These are phyloP conservation scores for Penicillium psychrofluorescens DNA, from an alignment of 495 filamentous ascomycete genomes.

Conservation along the genomic window DNA sequence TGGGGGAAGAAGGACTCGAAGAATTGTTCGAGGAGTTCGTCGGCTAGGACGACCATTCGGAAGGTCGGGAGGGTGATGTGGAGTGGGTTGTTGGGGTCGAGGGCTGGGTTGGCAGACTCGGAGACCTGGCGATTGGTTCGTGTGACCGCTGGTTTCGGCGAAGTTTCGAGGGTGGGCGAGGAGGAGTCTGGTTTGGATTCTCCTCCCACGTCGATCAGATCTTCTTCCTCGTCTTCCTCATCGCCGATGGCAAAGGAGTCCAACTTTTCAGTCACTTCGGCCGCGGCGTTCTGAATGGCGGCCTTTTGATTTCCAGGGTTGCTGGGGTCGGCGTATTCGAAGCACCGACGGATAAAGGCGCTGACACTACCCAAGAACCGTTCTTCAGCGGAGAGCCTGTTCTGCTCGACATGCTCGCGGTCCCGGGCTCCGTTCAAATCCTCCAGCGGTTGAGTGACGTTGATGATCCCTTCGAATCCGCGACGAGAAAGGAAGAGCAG, in stretches of 20 bases:
- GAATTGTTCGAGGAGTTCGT: conserved; percentile 91
- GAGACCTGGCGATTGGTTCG: conserved; percentile 14
- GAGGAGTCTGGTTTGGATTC: conserved; percentile 21
- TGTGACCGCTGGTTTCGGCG: conserved; percentile 1
- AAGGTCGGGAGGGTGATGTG: conserved; percentile 97
- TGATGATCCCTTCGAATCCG: conserved; percentile 68
- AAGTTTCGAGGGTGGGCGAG: conserved; percentile 9
- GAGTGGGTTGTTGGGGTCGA: conserved; percentile 85
- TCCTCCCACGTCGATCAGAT: conserved; percentile 56
- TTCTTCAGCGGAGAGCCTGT: conserved; percentile 55
- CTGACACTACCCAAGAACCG: conserved; percentile 85
- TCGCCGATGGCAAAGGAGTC: conserved; percentile 74
- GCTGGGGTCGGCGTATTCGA: conserved; percentile 96
- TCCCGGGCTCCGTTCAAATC: conserved; percentile 20
- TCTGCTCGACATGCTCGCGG: conserved; percentile 19
- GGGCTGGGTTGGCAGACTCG: conserved; percentile 68
- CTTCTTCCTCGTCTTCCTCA: conserved; percentile 66
- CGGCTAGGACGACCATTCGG: conserved; percentile 95
- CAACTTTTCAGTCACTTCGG: conserved; percentile 35
- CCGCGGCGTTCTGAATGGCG: conserved; percentile 11
- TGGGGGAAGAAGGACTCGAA: conserved; percentile 77
- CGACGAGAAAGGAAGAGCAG: conserved; percentile 85
- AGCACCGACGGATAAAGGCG: conserved; percentile 91
- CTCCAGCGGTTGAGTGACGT: conserved; percentile 38
- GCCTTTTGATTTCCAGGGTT: conserved; percentile 51